These are phyloP conservation scores for Mariannaea sp. DNA, from an alignment of 2,329 filamentous ascomycete genomes.

Conservation along the genomic window DNA sequence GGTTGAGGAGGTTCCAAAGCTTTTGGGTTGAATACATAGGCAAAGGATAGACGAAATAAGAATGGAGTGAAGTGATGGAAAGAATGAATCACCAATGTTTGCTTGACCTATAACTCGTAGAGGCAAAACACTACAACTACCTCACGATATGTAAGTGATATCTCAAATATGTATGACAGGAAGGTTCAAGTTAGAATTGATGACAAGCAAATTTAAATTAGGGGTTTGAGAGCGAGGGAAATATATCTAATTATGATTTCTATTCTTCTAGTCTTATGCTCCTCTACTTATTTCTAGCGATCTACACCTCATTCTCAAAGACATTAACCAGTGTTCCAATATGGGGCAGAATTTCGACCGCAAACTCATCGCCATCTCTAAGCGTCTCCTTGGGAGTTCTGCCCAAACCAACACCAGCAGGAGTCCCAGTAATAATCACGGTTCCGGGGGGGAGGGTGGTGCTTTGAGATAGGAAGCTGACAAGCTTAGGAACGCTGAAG, in stretches of 20 bases:
- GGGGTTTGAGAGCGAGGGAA: too few relatives aligned
- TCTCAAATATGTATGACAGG: too few relatives aligned
- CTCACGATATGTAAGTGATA: too few relatives aligned
- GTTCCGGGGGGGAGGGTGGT: slow-evolving; percentile 66
- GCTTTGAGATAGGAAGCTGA: slow-evolving; percentile 63
- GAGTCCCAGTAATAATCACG: slow-evolving; percentile 69
- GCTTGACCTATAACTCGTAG: background rate
- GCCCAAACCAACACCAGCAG: slow-evolving; percentile 73
- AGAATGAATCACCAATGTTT: background rate
- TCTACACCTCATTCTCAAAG: slow-evolving; percentile 34
- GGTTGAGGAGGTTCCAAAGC: slow-evolving; percentile 46
- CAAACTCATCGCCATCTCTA: slow-evolving; percentile 65
- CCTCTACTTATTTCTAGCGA: background rate
- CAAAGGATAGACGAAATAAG: background rate
- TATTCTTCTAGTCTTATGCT: background rate
- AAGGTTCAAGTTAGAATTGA: too few relatives aligned
- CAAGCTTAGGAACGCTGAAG: slow-evolving; percentile 62
- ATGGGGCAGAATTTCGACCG: slow-evolving; percentile 49
- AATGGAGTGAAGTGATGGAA: background rate
- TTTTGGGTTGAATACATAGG: slow-evolving; percentile 3
- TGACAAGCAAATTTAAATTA: too few relatives aligned
- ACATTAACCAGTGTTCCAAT: slow-evolving; percentile 49
- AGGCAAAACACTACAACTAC: too few relatives aligned
- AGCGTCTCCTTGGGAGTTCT: slow-evolving; percentile 68
- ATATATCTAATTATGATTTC: too few relatives aligned